These are phyloP conservation scores for Silene latifolia DNA, from an alignment of 148 eudicot species.

Conservation along the genomic window DNA sequence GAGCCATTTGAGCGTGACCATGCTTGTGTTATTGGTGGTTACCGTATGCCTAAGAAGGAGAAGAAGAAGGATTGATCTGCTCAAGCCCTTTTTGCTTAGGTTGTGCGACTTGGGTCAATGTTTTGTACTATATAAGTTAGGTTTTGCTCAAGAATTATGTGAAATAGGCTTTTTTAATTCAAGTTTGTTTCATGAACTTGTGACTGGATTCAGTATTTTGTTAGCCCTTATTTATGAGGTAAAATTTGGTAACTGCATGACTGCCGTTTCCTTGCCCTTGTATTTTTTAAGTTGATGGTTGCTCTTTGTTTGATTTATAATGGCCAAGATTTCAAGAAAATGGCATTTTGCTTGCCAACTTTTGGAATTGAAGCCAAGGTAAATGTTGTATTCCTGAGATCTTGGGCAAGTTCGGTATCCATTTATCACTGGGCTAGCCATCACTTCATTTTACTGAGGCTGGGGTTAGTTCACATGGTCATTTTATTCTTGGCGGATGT, in stretches of 20 bases:
- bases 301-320: no score
- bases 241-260: no score
- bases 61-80: slow-evolving; percentile 33
- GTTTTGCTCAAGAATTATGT: neutral
- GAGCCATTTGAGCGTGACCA: slow-evolving; percentile 94
- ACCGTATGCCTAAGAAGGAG: slow-evolving; percentile 79
- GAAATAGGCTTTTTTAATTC: neutral
- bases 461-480: no score
- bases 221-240: neutral
- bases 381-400: no score
- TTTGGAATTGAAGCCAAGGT: no score
- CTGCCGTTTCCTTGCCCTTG: neutral
- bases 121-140: slow-evolving; percentile 18
- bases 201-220: neutral
- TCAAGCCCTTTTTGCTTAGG: neutral
- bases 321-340: no score
- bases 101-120: neutral
- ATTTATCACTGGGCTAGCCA: no score
- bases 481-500: no score
- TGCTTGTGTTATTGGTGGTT: slow-evolving; percentile 88
- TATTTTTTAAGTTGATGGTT: neutral
- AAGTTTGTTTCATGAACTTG: neutral
- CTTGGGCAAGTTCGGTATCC: no score
- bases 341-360: no score
- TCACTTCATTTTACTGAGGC: no score